Evolutionary conservation across 192 early-diverging fungal species (phyloP).

Genomic region (Spizellomyces punctatus): DNA sequence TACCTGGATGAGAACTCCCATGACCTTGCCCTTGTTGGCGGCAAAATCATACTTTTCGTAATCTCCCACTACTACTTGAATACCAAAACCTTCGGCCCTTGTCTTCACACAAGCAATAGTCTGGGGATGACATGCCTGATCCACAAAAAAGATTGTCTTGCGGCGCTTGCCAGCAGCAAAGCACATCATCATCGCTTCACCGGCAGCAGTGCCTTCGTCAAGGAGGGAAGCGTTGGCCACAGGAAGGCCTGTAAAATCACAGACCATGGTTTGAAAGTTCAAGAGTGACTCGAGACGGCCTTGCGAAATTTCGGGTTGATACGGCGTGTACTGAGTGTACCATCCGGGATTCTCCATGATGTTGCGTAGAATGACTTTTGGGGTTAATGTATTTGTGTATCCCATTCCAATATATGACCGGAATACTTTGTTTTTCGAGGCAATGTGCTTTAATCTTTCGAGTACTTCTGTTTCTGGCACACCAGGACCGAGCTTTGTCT

Average conservation of each 20-base stretch:
- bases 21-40: conserved; percentile 72
- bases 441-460: conserved; percentile 79
- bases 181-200: conserved; percentile 95
- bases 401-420: conserved; percentile 95
- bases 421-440: conserved; percentile 88
- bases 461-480: conserved; percentile 88
- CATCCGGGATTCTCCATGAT: conserved; percentile 98
- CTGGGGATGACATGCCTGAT: conserved; percentile 92
- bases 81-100: conserved; percentile 93
- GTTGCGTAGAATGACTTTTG: conserved; percentile 94
- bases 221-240: conserved; percentile 98
- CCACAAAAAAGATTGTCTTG: conserved; percentile 90
- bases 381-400: conserved; percentile 88
- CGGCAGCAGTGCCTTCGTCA: conserved; percentile 98
- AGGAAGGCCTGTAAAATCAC: conserved; percentile 92
- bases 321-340: conserved; percentile 99
- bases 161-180: conserved; percentile 70
- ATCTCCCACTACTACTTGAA: conserved; percentile 86
- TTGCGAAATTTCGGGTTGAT: conserved; percentile 99
- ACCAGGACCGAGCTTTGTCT: conserved; percentile 73
- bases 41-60: conserved; percentile 79
- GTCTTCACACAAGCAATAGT: conserved; percentile 92
- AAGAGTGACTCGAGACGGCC: conserved; percentile 95
- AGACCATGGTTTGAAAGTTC: conserved; percentile 98
- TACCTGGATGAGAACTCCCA: conserved; percentile 76